Base-by-base conservation (phyloP, 2,329 filamentous ascomycete genomes). In the Ceratocystis ficicola region DNA sequence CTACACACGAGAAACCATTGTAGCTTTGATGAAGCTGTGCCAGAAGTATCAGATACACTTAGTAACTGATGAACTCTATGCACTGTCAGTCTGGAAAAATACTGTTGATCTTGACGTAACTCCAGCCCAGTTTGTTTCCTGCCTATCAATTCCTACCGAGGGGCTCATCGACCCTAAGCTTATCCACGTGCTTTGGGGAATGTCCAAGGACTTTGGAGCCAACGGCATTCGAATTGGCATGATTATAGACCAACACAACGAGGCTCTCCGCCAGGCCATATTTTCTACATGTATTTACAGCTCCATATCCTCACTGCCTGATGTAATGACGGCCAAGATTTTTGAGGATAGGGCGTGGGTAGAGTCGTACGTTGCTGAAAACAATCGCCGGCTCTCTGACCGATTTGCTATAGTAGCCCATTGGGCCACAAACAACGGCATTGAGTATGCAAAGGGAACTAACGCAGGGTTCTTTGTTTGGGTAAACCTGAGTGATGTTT, bases 401-500 rank as follows among this genome's bases (percentile, higher is more conserved):
- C 73, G 75, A 2, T 79, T 81, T 69, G 71, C 70, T 1, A 72
- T 75, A 22, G 74, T 77, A 0, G 74, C 72, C 0, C 50, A 62
- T 0, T 77, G 74, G 69, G 73, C 81, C 0, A 71, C 71, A 15
- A 68, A 72, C 2, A 72, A 79, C 15, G 71, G 71, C 1, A 78
- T 83, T 22, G 71, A 74, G 15, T 81, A 81, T 68, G 74, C 77
- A 0, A 71, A 75, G 0, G 79, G 79, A 0, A 75, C 73, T 3
- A 82, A 82, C 67, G 81, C 81, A 0, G 81, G 77, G 0, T 83
- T 83, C 70, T 84, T 83, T 69, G 70, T 84, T 0, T 84, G 80
- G 80, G 73, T 80, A 1, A 74, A 83, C 69, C 72, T 84, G 1
- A 74, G 75, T 1, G 69, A 70, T 20, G 71, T 69, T 8, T 76